A percentile compares a stretch with the other conserved stretches of the same genome.
Evolutionary conservation across 192 early-diverging fungal species (phyloP).

Genomic region (Podila horticola): DNA sequence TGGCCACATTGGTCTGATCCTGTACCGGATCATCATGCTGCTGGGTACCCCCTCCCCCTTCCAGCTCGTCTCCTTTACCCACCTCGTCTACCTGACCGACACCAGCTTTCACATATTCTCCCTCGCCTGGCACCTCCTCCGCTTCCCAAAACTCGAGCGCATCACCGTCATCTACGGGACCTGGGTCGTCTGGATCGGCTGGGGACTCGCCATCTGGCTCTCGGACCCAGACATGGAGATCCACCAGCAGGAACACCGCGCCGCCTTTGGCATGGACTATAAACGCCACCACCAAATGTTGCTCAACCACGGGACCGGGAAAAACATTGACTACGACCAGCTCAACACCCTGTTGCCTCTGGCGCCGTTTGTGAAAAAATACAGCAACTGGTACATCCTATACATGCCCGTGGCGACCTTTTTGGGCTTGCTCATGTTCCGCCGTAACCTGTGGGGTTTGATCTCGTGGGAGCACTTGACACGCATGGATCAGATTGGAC

Average conservation of each 20-base stretch:
- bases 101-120: constrained; percentile 59
- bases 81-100: constrained; percentile 55
- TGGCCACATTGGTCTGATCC: constrained; percentile 47
- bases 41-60: constrained; percentile 40
- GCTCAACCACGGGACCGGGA: not conserved
- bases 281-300: not conserved
- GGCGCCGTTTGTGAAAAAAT: constrained; percentile 55
- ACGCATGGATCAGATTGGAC: constrained; percentile 53
- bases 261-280: constrained; percentile 29
- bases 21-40: constrained; percentile 50
- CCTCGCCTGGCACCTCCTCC: constrained; percentile 54
- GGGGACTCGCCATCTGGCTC: constrained; percentile 58
- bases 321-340: constrained; percentile 9
- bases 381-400: constrained; percentile 53
- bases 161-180: constrained; percentile 66
- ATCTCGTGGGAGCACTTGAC: constrained; percentile 64
- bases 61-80: constrained; percentile 52
- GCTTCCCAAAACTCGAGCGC: constrained; percentile 54
- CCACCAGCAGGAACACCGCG: constrained; percentile 43
- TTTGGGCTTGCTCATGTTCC: constrained; percentile 55
- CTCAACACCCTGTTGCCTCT: constrained; percentile 34
- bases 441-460: constrained; percentile 64
- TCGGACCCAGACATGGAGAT: constrained; percentile 51
- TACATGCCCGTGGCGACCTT: constrained; percentile 58
- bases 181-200: constrained; percentile 66